A percentile compares a stretch with the other conserved stretches of the same genome.
Evolutionary conservation across 148 eudicot genomes (phyloP).

Genomic region (Hydrangea macrophylla): DNA sequence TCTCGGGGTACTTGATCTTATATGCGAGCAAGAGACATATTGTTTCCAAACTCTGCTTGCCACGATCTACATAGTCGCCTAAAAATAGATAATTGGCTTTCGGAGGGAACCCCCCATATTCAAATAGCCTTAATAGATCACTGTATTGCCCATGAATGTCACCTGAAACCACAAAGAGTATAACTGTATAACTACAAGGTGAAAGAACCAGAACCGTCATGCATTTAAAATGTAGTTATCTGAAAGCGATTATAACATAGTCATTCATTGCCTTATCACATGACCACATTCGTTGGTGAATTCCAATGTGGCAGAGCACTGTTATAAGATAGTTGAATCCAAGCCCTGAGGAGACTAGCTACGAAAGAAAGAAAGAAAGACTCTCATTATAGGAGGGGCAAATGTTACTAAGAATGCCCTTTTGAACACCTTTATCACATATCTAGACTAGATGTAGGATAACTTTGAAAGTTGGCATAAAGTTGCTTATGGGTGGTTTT

Average conservation of each 20-base stretch:
- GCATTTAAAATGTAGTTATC: background rate
- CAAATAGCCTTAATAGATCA: slow-evolving; percentile 67
- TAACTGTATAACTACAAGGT: background rate
- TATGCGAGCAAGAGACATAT: slow-evolving; percentile 76
- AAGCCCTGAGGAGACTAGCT: background rate
- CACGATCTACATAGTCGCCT: slow-evolving; percentile 81
- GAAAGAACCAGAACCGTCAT: background rate
- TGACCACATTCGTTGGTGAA: too few relatives aligned
- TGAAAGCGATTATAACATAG: background rate
- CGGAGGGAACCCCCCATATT: slow-evolving; percentile 77
- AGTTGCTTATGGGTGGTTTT: too few relatives aligned
- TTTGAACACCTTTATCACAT: too few relatives aligned
- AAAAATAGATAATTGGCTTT: slow-evolving; percentile 66
- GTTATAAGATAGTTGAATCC: too few relatives aligned
- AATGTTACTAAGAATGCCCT: too few relatives aligned
- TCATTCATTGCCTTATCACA: too few relatives aligned
- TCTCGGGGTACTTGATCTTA: slow-evolving; percentile 69
- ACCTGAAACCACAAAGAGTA: slow-evolving; percentile 40
- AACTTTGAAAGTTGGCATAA: too few relatives aligned
- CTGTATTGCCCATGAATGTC: slow-evolving; percentile 76
- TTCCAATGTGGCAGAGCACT: too few relatives aligned
- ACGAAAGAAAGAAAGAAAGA: too few relatives aligned
- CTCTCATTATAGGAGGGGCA: too few relatives aligned
- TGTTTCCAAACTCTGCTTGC: slow-evolving; percentile 73
- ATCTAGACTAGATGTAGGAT: too few relatives aligned